phyloP scores from a whole-genome alignment of 306 rosid genomes.

The Lathyrus oleraceus region DNA sequence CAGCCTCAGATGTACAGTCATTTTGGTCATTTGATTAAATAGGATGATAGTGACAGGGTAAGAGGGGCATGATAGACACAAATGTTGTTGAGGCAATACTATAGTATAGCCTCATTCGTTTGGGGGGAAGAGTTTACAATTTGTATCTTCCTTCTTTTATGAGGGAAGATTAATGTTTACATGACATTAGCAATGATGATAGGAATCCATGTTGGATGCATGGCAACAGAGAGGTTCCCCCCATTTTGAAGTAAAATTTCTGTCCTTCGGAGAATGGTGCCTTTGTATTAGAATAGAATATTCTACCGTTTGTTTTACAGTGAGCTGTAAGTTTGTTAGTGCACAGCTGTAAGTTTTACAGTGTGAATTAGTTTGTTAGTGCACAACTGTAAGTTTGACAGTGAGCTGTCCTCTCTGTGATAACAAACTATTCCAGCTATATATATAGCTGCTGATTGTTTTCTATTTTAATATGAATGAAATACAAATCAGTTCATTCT shows the following conservation, averaged over 20 bases:
- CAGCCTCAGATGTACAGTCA: conserved; percentile 82
- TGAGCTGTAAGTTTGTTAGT: too few species aligned
- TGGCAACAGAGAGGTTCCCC: conserved; percentile 36
- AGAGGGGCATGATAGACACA: conserved; percentile 50
- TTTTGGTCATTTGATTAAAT: conserved; percentile 78
- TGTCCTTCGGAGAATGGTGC: conserved; percentile 39
- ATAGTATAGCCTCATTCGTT: conserved; percentile 51
- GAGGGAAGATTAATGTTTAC: conserved; percentile 70
- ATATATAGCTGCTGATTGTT: too few species aligned
- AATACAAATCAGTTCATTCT: too few species aligned
- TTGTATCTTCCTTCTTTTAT: conserved; percentile 77
- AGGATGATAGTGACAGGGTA: conserved; percentile 48
- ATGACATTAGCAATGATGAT: conserved; percentile 49
- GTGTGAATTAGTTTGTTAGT: too few species aligned
- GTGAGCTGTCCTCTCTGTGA: too few species aligned
- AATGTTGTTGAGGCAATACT: conserved; percentile 64
- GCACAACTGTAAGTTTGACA: too few species aligned
- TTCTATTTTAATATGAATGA: too few species aligned
- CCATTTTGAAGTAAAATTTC: conserved; percentile 30
- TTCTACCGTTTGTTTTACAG: too few species aligned
- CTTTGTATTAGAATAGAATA: too few species aligned
- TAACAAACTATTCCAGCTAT: too few species aligned
- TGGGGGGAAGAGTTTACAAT: conserved; percentile 57
- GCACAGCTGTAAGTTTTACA: too few species aligned
- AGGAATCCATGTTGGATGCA: conserved; percentile 62